Evolutionary conservation across 768 basidiomycete genomes (phyloP).

Genomic region (Pholiota conissans): DNA sequence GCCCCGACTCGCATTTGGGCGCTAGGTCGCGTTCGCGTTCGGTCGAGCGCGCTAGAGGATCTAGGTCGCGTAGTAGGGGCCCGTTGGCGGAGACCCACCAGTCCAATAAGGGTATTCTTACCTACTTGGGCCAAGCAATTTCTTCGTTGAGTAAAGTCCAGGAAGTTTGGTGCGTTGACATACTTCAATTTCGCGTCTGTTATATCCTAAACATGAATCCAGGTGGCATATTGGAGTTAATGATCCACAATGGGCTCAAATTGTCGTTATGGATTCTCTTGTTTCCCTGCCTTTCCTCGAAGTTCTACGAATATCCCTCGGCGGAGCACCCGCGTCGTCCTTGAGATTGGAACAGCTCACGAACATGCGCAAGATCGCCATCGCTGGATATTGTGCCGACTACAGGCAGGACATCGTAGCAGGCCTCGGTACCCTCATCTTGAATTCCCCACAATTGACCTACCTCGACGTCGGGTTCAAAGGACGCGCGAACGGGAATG

Average conservation of each 20-base stretch:
- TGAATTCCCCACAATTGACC: slow-evolving; percentile 15
- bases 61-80: slow-evolving; percentile 20
- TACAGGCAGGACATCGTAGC: slow-evolving; percentile 15
- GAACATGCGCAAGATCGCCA: slow-evolving; percentile 16
- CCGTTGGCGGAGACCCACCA: slow-evolving; percentile 18
- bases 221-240: slow-evolving; percentile 22
- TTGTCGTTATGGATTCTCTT: slow-evolving; percentile 21
- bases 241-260: slow-evolving; percentile 21
- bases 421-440: slow-evolving; percentile 18
- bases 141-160: slow-evolving; percentile 18
- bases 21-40: slow-evolving; percentile 21
- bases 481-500: slow-evolving; percentile 8
- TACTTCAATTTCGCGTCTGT: neutral
- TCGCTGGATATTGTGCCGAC: slow-evolving; percentile 16
- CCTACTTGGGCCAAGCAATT: slow-evolving; percentile 19
- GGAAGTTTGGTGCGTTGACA: slow-evolving; percentile 17
- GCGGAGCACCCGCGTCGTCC: slow-evolving; percentile 13
- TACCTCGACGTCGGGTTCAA: slow-evolving; percentile 16
- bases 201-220: neutral
- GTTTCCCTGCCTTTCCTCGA: slow-evolving; percentile 14
- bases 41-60: slow-evolving; percentile 15
- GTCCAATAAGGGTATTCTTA: slow-evolving; percentile 13
- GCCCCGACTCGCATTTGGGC: slow-evolving; percentile 20
- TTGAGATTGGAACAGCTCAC: slow-evolving; percentile 18
- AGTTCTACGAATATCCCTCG: slow-evolving; percentile 17